A percentile compares a stretch with the other conserved stretches of the same genome.
Conservation (phyloP, 768 basidiomycete genomes). For the Tricholoma matsutake region DNA sequence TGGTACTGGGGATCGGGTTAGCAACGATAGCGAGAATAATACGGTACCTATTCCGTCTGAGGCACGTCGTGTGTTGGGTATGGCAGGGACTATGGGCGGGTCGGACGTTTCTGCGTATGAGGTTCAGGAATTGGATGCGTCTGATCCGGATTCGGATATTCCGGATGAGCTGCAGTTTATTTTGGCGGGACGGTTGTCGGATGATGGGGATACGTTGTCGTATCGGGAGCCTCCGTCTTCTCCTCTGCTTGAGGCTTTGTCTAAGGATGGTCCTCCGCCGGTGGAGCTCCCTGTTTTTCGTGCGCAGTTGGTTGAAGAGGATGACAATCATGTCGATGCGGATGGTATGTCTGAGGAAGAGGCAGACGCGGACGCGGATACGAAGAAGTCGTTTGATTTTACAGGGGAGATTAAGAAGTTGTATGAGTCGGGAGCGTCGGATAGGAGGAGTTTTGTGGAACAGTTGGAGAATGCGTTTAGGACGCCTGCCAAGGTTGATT, state of each 20-base stretch:
- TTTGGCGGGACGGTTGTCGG: slow-evolving; percentile 36
- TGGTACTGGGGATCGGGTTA: slow-evolving; percentile 5
- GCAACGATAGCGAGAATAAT: slow-evolving; percentile 12
- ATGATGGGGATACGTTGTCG: slow-evolving; percentile 39
- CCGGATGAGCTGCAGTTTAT: slow-evolving; percentile 73
- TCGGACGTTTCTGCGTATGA: slow-evolving; percentile 45
- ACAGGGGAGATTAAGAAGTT: slow-evolving; percentile 72
- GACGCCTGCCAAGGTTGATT: slow-evolving; percentile 67
- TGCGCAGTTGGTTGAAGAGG: slow-evolving; percentile 44
- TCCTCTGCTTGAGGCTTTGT: slow-evolving; percentile 38
- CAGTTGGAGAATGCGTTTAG: slow-evolving; percentile 79
- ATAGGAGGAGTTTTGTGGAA: slow-evolving; percentile 75
- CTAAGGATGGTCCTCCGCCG: slow-evolving; percentile 9
- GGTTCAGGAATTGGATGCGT: slow-evolving; percentile 45
- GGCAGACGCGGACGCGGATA: slow-evolving; percentile 33
- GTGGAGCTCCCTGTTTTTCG: slow-evolving; percentile 38
- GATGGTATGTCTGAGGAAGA: slow-evolving; percentile 48
- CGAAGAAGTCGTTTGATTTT: slow-evolving; percentile 81
- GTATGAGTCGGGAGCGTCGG: slow-evolving; percentile 66
- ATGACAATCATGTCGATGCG: slow-evolving; percentile 35
- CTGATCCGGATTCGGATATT: slow-evolving; percentile 77
- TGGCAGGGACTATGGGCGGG: slow-evolving; percentile 67
- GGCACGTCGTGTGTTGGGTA: slow-evolving; percentile 54
- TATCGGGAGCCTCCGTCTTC: slow-evolving; percentile 37
- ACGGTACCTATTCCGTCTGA: slow-evolving; percentile 43